Percentiles rank a stretch among this genome's conserved stretches.
Evolutionary conservation across 495 filamentous ascomycete genomes (phyloP).

Genomic region (Cercophora scortea): DNA sequence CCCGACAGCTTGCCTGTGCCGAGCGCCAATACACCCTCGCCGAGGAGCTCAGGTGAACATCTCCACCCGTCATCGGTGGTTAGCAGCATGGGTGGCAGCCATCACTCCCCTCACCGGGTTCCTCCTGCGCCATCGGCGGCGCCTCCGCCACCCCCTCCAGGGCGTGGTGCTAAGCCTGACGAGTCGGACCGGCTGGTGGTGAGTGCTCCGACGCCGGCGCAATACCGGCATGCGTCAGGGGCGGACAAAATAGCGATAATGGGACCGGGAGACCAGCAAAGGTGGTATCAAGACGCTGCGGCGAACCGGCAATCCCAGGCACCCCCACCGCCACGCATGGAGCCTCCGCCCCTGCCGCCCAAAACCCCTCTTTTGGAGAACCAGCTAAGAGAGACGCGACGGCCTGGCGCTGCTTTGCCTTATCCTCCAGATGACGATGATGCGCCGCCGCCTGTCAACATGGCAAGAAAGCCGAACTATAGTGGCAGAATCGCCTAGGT

Average conservation of each 20-base stretch:
- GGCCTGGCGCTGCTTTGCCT: slow-evolving; percentile 33
- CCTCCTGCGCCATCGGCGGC: slow-evolving; percentile 23
- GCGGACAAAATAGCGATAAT: slow-evolving; percentile 56
- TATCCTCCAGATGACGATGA: slow-evolving; percentile 70
- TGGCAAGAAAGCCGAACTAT: slow-evolving; percentile 78
- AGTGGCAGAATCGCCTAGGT: slow-evolving; percentile 10
- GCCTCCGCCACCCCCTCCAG: slow-evolving; percentile 25
- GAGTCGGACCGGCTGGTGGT: slow-evolving; percentile 39
- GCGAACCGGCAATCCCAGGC: slow-evolving; percentile 30
- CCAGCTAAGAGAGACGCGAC: slow-evolving; percentile 9
- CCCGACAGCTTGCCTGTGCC: slow-evolving; percentile 31
- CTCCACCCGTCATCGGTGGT: slow-evolving; percentile 24
- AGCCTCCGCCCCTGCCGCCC: slow-evolving; percentile 73
- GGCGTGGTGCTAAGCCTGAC: slow-evolving; percentile 16
- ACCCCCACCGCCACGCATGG: slow-evolving; percentile 38
- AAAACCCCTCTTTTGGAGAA: slow-evolving; percentile 68
- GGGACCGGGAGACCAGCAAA: slow-evolving; percentile 49
- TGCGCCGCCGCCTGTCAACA: slow-evolving; percentile 74
- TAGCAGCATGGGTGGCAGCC: slow-evolving; percentile 19
- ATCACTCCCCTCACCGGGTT: slow-evolving; percentile 19
- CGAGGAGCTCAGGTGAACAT: slow-evolving; percentile 35
- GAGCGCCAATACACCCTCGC: slow-evolving; percentile 27
- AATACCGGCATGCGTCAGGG: slow-evolving; percentile 39
- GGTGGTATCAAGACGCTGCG: slow-evolving; percentile 35
- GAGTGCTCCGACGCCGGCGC: slow-evolving; percentile 44